These are phyloP conservation scores for Helicocarpus griseus DNA, from an alignment of 2,329 filamentous ascomycete species.

Conservation along the genomic window DNA sequence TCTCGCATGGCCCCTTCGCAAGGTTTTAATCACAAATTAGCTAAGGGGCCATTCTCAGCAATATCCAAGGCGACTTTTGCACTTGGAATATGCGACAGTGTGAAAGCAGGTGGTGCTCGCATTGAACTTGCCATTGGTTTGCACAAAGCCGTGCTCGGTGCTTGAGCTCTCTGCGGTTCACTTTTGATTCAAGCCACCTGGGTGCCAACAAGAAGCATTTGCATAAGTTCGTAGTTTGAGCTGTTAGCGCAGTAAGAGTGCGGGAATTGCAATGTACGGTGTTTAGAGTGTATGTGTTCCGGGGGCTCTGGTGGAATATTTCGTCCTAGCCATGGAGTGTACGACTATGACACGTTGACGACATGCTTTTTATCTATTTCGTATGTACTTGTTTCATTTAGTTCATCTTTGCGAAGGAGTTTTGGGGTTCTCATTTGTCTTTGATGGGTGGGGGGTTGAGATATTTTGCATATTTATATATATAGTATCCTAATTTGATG, in stretches of 20 bases:
- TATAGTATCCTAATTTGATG: not conserved
- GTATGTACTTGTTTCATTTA: not conserved
- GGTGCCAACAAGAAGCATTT: not conserved
- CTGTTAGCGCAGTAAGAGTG: no score
- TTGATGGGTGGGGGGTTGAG: no score
- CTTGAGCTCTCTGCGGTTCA: conserved; percentile 28
- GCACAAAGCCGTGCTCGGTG: conserved; percentile 15
- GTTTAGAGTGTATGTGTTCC: not conserved
- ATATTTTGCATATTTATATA: not conserved
- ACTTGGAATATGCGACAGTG: not conserved
- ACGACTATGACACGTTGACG: no score
- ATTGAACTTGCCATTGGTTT: conserved; percentile 8
- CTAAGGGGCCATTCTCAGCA: not conserved
- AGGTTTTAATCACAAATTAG: not conserved
- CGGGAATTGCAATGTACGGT: not conserved
- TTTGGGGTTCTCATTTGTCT: not conserved
- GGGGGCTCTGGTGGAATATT: no score
- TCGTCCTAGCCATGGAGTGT: not conserved
- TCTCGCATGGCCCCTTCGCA: not conserved
- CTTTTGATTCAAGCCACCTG: not conserved
- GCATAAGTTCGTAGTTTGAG: no score
- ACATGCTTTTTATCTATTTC: no score
- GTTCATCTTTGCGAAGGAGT: not conserved
- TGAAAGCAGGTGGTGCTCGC: conserved; percentile 28
- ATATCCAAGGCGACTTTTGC: not conserved